A percentile compares a stretch with the other conserved stretches of the same genome.
Evolutionary conservation across 2,329 filamentous ascomycete species (phyloP).

Genomic region (Pestalotiopsis sp.): DNA sequence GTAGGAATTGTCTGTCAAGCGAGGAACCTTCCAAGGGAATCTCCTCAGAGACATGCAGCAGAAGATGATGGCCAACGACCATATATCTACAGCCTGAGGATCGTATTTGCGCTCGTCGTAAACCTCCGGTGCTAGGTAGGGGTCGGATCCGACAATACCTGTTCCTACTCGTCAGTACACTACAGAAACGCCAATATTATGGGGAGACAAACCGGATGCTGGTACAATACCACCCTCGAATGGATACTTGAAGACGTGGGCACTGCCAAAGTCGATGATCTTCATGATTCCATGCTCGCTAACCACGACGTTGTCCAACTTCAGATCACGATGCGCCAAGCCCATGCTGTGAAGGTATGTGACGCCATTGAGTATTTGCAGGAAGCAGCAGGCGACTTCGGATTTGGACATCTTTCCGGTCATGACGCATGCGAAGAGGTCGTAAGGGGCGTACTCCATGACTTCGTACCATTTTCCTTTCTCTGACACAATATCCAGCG

Average conservation of each 20-base stretch:
- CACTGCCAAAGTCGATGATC: conserved; percentile 97
- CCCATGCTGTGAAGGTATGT: conserved; percentile 95
- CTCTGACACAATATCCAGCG: conserved; percentile 93
- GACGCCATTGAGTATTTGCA: conserved; percentile 94
- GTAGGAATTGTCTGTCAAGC: conserved; percentile 90
- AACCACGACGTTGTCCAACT: conserved; percentile 97
- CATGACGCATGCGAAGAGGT: conserved; percentile 98
- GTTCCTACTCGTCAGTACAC: conserved; percentile 14
- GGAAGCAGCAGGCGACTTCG: conserved; percentile 86
- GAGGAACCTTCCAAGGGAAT: conserved; percentile 96
- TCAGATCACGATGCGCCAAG: conserved; percentile 90
- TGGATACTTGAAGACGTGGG: conserved; percentile 94
- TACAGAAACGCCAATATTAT: not conserved
- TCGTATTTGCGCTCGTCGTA: conserved; percentile 95
- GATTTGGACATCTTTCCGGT: conserved; percentile 94
- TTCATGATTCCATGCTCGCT: conserved; percentile 98
- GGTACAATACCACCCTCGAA: conserved; percentile 88
- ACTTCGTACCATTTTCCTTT: conserved; percentile 96
- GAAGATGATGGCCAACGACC: conserved; percentile 98
- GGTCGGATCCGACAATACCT: conserved; percentile 81
- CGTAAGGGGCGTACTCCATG: conserved; percentile 97
- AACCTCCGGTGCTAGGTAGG: conserved; percentile 94
- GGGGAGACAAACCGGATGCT: conserved; percentile 70
- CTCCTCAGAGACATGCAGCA: conserved; percentile 96
- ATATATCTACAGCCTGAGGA: conserved; percentile 91